These are phyloP conservation scores for Epichloe gansuensis DNA, from an alignment of 2,329 filamentous ascomycete species.

Conservation along the genomic window DNA sequence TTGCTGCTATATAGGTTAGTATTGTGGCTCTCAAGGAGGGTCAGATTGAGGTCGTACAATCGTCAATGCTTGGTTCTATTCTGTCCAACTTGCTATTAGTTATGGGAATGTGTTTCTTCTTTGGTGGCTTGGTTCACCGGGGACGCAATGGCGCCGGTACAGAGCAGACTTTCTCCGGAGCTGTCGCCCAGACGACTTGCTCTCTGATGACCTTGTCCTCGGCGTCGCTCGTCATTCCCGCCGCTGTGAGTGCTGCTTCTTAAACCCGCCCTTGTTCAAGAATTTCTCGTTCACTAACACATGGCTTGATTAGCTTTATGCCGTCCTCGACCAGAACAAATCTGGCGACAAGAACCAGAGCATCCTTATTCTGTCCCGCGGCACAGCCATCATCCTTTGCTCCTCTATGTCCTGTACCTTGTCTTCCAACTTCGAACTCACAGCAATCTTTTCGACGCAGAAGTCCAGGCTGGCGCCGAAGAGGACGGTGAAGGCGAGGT, in stretches of 20 bases:
- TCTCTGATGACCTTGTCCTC: constrained; percentile 66
- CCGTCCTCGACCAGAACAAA: constrained; percentile 40
- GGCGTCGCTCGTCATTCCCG: constrained; percentile 68
- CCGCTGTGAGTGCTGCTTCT: constrained; percentile 36
- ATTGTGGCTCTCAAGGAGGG: constrained; percentile 77
- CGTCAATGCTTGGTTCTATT: constrained; percentile 93
- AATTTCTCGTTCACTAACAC: background rate
- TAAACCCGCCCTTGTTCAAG: background rate
- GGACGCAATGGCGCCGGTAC: constrained; percentile 42
- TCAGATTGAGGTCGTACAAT: constrained; percentile 93
- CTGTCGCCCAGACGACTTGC: constrained; percentile 64
- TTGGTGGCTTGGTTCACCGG: constrained; percentile 56
- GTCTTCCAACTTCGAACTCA: constrained; percentile 70
- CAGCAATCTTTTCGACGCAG: constrained; percentile 55
- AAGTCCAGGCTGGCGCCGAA: constrained; percentile 33
- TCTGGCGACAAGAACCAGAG: constrained; percentile 34
- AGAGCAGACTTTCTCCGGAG: constrained; percentile 64
- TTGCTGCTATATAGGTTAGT: constrained; percentile 51
- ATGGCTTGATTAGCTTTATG: constrained; percentile 42
- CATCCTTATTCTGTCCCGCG: constrained; percentile 61
- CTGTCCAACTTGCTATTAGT: constrained; percentile 88
- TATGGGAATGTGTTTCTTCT: constrained; percentile 68
- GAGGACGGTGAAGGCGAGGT: constrained; percentile 29
- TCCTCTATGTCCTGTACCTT: constrained; percentile 66
- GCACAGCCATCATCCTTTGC: constrained; percentile 64